Evolutionary conservation across 1,284 basidiomycete species (phyloP), one percentile per base, ranked within the genome.

Genomic region (Leccinum holopus): DNA sequence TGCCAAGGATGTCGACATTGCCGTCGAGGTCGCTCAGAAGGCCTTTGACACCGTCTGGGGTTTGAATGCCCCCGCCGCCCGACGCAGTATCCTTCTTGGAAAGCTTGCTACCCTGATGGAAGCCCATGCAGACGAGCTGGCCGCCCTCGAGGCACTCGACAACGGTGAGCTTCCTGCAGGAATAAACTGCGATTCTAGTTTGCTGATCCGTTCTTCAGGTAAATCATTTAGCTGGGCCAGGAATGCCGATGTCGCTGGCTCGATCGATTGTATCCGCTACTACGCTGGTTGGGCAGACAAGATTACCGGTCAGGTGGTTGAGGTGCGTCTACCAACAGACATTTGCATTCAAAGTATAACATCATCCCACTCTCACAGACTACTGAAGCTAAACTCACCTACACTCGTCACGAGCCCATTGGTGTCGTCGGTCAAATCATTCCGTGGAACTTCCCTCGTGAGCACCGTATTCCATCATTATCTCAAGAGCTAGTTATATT

Each of bases 381-480:
- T 52, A 79, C 82, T 65, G 84, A 91, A 70, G 77, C 71, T 60
- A 94, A 92, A 76, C 79, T 95, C 62, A 83, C 81, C 4, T 95
- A 93, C 79, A 92, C 92, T 16, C 84, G 88, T 33, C 94, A 97
- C 75, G 96, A 98, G 78, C 95, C 97, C 16, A 90, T 97, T 69
- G 97, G 96, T 68, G 95, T 98, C 63, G 85, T 88, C 28, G 84
- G 91, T 55, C 91, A 94, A 79, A 95, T 95, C 75, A 93, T 94
- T 68, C 90, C 90, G 21, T 92, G 91, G 82, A 84, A 87, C 76
- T 88, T 87, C 76, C 87, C 87, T 66, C 74, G 86, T 87, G 70
- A 63, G 84, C 72, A 3, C 6, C 6, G 2, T 1, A 11, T 52
- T 52, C 14, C 3, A 3, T 57, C 14, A 8, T 4, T 0, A 8